Conservation (phyloP, 139 green algal genomes). For the Pycnococcus provasolii region DNA sequence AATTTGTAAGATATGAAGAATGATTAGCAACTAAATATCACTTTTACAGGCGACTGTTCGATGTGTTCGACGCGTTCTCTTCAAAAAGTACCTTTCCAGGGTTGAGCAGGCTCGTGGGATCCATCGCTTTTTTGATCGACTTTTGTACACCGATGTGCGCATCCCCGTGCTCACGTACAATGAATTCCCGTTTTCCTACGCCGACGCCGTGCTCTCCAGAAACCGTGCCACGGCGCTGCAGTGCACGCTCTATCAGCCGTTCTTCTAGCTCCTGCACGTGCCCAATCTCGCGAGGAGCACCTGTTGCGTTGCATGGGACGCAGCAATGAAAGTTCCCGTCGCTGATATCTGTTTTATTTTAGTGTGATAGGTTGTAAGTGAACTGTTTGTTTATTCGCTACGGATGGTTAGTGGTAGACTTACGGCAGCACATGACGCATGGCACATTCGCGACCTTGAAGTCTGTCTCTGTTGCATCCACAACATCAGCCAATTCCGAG, state of each 20-base stretch:
- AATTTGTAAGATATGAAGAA: conserved; percentile 1
- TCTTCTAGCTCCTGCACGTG: conserved; percentile 5
- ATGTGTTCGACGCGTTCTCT: no score
- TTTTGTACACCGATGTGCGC: conserved; percentile 6
- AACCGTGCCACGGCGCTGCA: conserved; percentile 4
- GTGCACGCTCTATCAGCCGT: conserved; percentile 12
- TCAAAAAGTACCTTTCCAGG: conserved; percentile 8
- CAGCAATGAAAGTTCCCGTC: conserved; percentile 29
- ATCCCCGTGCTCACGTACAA: conserved; percentile 14
- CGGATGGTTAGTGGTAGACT: no score
- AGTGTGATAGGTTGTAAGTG: no score
- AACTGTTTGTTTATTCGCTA: no score
- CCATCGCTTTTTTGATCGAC: conserved; percentile 19
- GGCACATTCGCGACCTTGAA: conserved; percentile 13
- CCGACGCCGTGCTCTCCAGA: conserved; percentile 29
- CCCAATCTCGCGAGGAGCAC: not conserved
- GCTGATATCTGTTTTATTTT: conserved; percentile 2
- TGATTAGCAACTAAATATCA: conserved; percentile 6
- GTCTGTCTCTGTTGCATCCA: conserved; percentile 6
- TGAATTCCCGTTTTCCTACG: conserved; percentile 17
- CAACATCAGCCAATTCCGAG: conserved; percentile 1
- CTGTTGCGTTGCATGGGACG: conserved; percentile 5
- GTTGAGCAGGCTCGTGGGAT: conserved; percentile 22
- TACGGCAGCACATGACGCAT: conserved; percentile 19
- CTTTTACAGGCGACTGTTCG: no score